Percentiles rank a stretch among this genome's conserved stretches.
phyloP scores from a whole-genome alignment of 768 basidiomycete genomes.

The Pholiota conissans region DNA sequence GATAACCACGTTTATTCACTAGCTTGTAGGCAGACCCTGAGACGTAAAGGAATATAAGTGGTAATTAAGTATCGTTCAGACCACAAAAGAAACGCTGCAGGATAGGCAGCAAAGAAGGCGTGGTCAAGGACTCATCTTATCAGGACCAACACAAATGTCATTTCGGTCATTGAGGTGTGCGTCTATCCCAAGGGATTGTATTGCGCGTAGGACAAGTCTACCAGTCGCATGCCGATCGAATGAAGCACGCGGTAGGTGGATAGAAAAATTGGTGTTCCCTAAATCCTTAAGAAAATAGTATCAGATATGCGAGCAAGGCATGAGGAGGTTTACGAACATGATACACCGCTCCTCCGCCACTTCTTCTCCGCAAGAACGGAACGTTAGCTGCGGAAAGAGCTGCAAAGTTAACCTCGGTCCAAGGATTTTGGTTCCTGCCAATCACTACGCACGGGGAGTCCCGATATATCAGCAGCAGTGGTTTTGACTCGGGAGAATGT shows the following conservation, averaged over 20 bases:
- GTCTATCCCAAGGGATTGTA: constrained; percentile 71
- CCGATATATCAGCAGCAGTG: constrained; percentile 85
- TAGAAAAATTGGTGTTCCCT: constrained; percentile 96
- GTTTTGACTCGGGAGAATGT: constrained; percentile 61
- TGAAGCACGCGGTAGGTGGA: constrained; percentile 78
- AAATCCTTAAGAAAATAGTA: constrained; percentile 60
- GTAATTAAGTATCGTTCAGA: background rate
- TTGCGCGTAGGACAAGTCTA: constrained; percentile 72
- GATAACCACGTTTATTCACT: constrained; percentile 86
- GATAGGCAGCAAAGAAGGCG: background rate
- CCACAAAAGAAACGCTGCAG: background rate
- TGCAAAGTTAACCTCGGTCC: constrained; percentile 90
- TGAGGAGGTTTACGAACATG: constrained; percentile 58
- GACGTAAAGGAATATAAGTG: constrained; percentile 51
- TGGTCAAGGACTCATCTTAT: constrained; percentile 75
- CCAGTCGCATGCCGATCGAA: constrained; percentile 84
- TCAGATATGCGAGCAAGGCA: background rate
- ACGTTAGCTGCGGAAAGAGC: constrained; percentile 51
- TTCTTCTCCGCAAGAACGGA: constrained; percentile 81
- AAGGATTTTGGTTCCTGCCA: constrained; percentile 96
- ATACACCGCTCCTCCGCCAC: constrained; percentile 95
- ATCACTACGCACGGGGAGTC: constrained; percentile 90
- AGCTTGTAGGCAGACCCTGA: constrained; percentile 99
- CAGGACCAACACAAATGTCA: constrained; percentile 79
- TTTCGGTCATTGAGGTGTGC: constrained; percentile 88